Percentiles rank a stretch among this genome's conserved stretches.
These are phyloP conservation scores for Leccinum huronense DNA, from an alignment of 1,284 basidiomycete genomes.

Conservation along the genomic window DNA sequence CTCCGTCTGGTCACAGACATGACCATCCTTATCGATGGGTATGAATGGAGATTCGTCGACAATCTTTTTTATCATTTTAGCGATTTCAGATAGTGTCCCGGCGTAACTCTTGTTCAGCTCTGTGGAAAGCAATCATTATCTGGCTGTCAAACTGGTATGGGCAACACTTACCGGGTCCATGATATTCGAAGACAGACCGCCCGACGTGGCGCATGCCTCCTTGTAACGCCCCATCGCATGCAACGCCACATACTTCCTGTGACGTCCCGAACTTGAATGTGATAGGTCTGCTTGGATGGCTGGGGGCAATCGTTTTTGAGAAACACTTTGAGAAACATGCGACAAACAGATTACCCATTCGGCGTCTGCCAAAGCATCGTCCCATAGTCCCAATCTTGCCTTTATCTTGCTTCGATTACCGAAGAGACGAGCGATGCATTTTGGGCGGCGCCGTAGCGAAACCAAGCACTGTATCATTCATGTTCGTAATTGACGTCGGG, in stretches of 20 bases:
- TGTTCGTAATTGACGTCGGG: constrained; percentile 5
- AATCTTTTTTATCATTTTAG: constrained; percentile 1
- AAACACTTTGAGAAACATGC: background rate
- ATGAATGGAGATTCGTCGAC: constrained; percentile 13
- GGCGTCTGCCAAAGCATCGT: constrained; percentile 4
- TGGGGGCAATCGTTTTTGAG: background rate
- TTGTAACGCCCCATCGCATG: background rate
- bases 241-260: constrained; percentile 10
- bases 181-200: background rate
- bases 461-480: background rate
- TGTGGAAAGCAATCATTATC: constrained; percentile 2
- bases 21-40: constrained; percentile 13
- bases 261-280: constrained; percentile 4
- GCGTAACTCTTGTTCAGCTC: constrained; percentile 5
- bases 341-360: constrained; percentile 4
- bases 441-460: constrained; percentile 1
- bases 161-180: constrained; percentile 6
- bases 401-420: constrained; percentile 10
- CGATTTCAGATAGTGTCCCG: background rate
- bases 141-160: background rate
- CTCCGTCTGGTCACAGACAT: constrained; percentile 10
- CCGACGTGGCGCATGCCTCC: constrained; percentile 4
- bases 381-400: background rate
- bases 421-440: constrained; percentile 9
- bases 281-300: constrained; percentile 9